Evolutionary conservation across 164 flowering plant genomes (phyloP).

Genomic region (Tetrastigma voinierianum): DNA sequence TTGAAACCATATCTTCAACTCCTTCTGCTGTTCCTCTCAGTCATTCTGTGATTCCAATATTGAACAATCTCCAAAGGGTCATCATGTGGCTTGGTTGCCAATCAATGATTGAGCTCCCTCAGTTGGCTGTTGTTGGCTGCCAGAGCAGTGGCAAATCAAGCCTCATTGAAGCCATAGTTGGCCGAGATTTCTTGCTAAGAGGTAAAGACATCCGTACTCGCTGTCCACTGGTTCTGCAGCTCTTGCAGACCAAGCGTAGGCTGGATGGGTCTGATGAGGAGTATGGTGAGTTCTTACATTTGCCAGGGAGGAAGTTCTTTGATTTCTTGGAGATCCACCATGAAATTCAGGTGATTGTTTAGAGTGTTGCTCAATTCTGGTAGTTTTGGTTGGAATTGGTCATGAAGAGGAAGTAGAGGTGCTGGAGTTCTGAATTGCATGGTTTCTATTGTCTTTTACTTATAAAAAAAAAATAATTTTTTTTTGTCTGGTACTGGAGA

Average conservation of each 20-base stretch:
- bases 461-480: no score
- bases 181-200: slow-evolving; percentile 87
- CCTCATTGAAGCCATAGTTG: slow-evolving; percentile 87
- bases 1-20: slow-evolving; percentile 12
- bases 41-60: slow-evolving; percentile 75
- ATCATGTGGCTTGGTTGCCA: slow-evolving; percentile 71
- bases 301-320: slow-evolving; percentile 60
- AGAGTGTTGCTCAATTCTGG: background rate
- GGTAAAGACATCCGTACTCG: slow-evolving; percentile 90
- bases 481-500: background rate
- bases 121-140: slow-evolving; percentile 90
- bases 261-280: slow-evolving; percentile 66
- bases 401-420: background rate
- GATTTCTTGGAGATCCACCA: slow-evolving; percentile 75
- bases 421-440: no score
- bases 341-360: slow-evolving; percentile 67
- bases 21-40: slow-evolving; percentile 40
- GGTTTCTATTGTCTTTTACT: background rate
- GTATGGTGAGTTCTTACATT: slow-evolving; percentile 90
- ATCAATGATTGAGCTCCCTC: slow-evolving; percentile 80
- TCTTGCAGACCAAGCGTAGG: slow-evolving; percentile 58
- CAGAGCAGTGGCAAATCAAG: slow-evolving; percentile 97
- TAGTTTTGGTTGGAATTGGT: background rate
- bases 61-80: slow-evolving; percentile 91
- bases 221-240: slow-evolving; percentile 85